Base-by-base conservation (phyloP, 352 stramenopile species). In the Phytophthora brassicae region DNA sequence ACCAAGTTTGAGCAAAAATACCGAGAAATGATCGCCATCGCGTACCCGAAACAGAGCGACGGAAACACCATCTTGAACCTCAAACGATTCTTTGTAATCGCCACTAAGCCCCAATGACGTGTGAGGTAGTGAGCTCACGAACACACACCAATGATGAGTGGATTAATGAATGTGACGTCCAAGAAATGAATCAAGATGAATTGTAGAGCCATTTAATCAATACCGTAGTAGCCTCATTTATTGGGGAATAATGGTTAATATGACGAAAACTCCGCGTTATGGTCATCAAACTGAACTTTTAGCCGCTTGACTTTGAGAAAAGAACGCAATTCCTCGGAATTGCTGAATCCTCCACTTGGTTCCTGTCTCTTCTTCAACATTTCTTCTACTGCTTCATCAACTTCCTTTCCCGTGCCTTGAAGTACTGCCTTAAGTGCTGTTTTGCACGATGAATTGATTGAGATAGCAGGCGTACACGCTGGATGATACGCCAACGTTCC, bases 51-150 rank as follows among this genome's bases (percentile, higher is more conserved):
- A 42, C 73, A 89, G 44, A 56, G 59, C 13, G 79, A 90, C 50
- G 79, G 79, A 4, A 38, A 59, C 56, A 87, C 80, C 1, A 73
- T 90, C 54, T 88, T 89, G 57, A 79, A 83, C 41, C 56, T 88
- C 35, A 89, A 81, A 46, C 83, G 83, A 17, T 90, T 92, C 62
- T 92, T 92, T 52, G 51, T 86, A 20, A 66, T 89, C 33, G 79
- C 72, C 7, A 73, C 57, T 14, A 86, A 84, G 55, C 38, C 62
- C 6, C 28, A 35, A 35, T 35, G n/a, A n/a, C n/a, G n/a, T n/a
- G n/a, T n/a, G n/a, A n/a, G n/a, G n/a, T n/a, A n/a, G n/a, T n/a
- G n/a, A n/a, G n/a, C n/a, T n/a, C n/a, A n/a, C n/a, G n/a, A n/a
- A n/a, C n/a, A n/a, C n/a, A n/a, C n/a, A n/a, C n/a, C n/a, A n/a